phyloP scores from a whole-genome alignment of 805 yeast species.

The Komagataella kurtzmanii region DNA sequence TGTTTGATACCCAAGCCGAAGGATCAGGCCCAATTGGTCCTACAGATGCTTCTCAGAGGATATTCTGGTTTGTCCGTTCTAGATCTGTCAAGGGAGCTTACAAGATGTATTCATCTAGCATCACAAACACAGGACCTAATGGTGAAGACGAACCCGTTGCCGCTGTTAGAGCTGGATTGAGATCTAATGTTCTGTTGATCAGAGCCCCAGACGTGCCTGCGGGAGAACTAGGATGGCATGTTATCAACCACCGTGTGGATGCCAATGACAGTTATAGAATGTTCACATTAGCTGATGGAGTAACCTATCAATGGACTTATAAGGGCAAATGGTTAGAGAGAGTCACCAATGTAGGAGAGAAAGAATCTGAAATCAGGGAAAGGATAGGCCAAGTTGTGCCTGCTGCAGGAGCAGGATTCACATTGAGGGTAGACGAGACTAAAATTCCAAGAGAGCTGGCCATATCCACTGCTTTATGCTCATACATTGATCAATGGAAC shows the following conservation, averaged over 20 bases:
- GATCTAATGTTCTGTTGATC: slow-evolving; percentile 44
- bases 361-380: slow-evolving; percentile 49
- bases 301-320: slow-evolving; percentile 52
- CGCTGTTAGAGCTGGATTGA: slow-evolving; percentile 42
- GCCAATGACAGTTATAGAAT: slow-evolving; percentile 47
- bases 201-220: slow-evolving; percentile 35
- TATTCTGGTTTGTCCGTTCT: slow-evolving; percentile 46
- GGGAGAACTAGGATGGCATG: slow-evolving; percentile 52
- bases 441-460: slow-evolving; percentile 48
- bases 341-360: slow-evolving; percentile 47
- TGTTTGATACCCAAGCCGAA: slow-evolving; percentile 29
- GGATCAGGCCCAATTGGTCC: slow-evolving; percentile 24
- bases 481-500: slow-evolving; percentile 58
- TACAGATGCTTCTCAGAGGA: slow-evolving; percentile 25
- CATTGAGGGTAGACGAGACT: slow-evolving; percentile 36
- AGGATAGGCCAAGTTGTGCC: slow-evolving; percentile 46
- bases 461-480: slow-evolving; percentile 42
- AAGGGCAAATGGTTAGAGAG: slow-evolving; percentile 43
- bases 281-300: slow-evolving; percentile 48
- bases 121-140: slow-evolving; percentile 27
- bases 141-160: slow-evolving; percentile 47
- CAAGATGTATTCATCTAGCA: slow-evolving; percentile 33
- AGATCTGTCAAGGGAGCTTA: slow-evolving; percentile 57
- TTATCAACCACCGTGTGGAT: slow-evolving; percentile 44
- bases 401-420: slow-evolving; percentile 42